phyloP scores from a whole-genome alignment of 495 filamentous ascomycete genomes.

The Daldinia grandis region DNA sequence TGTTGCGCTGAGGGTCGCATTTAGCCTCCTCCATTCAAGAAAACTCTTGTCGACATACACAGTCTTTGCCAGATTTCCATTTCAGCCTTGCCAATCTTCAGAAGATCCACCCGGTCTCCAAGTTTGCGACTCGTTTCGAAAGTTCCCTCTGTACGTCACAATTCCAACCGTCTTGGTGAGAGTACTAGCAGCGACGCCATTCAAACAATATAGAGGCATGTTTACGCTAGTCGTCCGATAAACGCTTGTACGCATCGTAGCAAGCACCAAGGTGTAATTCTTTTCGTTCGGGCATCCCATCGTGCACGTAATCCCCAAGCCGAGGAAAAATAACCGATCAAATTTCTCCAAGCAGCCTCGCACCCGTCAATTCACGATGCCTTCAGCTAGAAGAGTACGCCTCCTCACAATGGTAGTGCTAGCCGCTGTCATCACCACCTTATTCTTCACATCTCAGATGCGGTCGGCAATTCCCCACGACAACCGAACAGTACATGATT shows the following conservation, averaged over 20 bases:
- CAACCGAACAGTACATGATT: conserved; percentile 54
- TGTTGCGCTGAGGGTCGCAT: conserved; percentile 38
- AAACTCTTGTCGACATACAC: conserved; percentile 17
- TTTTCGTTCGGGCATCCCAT: not conserved
- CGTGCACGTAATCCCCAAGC: conserved; percentile 16
- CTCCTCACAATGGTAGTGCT: conserved; percentile 65
- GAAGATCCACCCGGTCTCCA: conserved; percentile 7
- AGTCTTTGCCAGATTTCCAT: conserved; percentile 39
- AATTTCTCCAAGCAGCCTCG: not conserved
- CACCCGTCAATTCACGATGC: conserved; percentile 61
- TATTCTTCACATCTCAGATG: conserved; percentile 67
- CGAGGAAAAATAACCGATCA: not conserved
- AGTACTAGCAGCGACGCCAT: not conserved
- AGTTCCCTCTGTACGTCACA: conserved; percentile 5
- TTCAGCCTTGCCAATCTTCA: conserved; percentile 26
- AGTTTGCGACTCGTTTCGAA: conserved; percentile 21
- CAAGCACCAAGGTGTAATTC: not conserved
- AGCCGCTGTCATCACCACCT: conserved; percentile 62
- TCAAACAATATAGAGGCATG: conserved; percentile 27
- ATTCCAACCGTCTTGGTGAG: conserved; percentile 4
- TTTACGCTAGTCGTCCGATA: conserved; percentile 32
- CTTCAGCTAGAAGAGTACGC: conserved; percentile 73
- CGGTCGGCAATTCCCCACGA: conserved; percentile 49
- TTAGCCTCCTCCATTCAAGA: conserved; percentile 39
- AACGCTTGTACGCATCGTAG: conserved; percentile 16